phyloP scores from a whole-genome alignment of 805 yeast genomes.

The Candida schatavii region DNA sequence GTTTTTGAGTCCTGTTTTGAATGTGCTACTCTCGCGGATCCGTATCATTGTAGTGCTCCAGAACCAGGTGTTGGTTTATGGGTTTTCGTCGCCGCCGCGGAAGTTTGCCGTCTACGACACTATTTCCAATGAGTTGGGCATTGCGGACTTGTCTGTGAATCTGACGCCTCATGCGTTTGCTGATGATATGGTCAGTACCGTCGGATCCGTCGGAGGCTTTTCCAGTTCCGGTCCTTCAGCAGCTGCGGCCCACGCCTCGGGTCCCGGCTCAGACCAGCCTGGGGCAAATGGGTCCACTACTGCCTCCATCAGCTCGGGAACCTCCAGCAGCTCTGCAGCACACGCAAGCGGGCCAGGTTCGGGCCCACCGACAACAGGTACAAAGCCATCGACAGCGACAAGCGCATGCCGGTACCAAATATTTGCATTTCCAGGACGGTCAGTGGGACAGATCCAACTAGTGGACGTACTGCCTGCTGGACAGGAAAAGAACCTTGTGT shows the following conservation, averaged over 20 bases:
- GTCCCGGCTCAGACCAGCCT: not conserved
- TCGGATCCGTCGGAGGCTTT: not conserved
- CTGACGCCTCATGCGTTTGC: slow-evolving; percentile 10
- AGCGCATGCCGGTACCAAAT: slow-evolving; percentile 38
- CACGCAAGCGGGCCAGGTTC: slow-evolving; percentile 4
- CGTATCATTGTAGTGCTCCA: slow-evolving; percentile 71
- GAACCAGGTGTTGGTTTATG: slow-evolving; percentile 69
- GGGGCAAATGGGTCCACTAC: not conserved
- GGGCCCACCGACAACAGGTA: slow-evolving; percentile 5
- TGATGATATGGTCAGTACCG: too few relatives aligned
- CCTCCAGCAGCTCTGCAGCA: not conserved
- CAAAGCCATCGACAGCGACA: slow-evolving; percentile 5
- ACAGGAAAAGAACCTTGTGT: slow-evolving; percentile 59
- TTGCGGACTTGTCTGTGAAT: slow-evolving; percentile 53
- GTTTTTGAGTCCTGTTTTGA: slow-evolving; percentile 71
- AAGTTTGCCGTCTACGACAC: slow-evolving; percentile 65
- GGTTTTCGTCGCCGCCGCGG: slow-evolving; percentile 78
- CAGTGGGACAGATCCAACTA: slow-evolving; percentile 74
- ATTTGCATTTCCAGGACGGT: slow-evolving; percentile 75
- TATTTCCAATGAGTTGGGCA: slow-evolving; percentile 56
- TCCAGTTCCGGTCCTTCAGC: not conserved
- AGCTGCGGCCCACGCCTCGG: not conserved
- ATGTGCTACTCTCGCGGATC: slow-evolving; percentile 71
- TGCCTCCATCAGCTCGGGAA: slow-evolving; percentile 11
- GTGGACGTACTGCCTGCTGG: slow-evolving; percentile 70